Evolutionary conservation across 2,329 filamentous ascomycete genomes (phyloP).

Genomic region (Amphichorda felina): DNA sequence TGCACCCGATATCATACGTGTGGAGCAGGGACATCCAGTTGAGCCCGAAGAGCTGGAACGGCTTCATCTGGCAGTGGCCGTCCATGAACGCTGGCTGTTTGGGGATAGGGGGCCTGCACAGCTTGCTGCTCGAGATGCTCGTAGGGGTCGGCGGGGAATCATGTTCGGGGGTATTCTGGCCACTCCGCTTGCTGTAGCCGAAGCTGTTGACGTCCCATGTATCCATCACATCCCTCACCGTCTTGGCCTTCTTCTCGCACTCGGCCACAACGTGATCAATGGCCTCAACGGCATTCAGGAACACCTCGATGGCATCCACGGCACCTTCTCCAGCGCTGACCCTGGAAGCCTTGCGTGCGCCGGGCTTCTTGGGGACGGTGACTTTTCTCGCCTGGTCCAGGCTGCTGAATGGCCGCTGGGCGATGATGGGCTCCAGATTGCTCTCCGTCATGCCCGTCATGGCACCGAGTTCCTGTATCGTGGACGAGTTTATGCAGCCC

Average conservation of each 20-base stretch:
- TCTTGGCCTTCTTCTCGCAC: conserved; percentile 61
- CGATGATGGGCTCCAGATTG: conserved; percentile 56
- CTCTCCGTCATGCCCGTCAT: conserved; percentile 65
- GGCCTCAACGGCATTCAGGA: conserved; percentile 68
- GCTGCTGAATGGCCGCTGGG: conserved; percentile 60
- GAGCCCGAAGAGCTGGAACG: conserved; percentile 86
- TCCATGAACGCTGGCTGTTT: conserved; percentile 69
- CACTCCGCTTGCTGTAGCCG: conserved; percentile 24
- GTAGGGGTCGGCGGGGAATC: conserved; percentile 30
- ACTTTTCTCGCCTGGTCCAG: conserved; percentile 57
- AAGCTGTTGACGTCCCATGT: conserved; percentile 36
- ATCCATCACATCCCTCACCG: conserved; percentile 31
- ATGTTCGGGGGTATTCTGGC: conserved; percentile 15
- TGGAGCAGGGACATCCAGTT: conserved; percentile 90
- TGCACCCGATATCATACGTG: conserved; percentile 68
- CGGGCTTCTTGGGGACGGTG: conserved; percentile 35
- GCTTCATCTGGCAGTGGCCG: conserved; percentile 66
- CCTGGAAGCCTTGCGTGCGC: conserved; percentile 31
- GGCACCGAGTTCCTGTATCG: conserved; percentile 64
- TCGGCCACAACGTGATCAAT: conserved; percentile 71
- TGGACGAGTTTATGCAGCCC: conserved; percentile 73
- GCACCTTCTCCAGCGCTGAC: conserved; percentile 39
- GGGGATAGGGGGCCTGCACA: conserved; percentile 30
- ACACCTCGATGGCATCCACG: conserved; percentile 47
- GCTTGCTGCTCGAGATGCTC: conserved; percentile 17